Percentiles rank a stretch among this genome's conserved stretches.
Conservation (phyloP, 2,329 filamentous ascomycete genomes). For the Madurella fahalii region DNA sequence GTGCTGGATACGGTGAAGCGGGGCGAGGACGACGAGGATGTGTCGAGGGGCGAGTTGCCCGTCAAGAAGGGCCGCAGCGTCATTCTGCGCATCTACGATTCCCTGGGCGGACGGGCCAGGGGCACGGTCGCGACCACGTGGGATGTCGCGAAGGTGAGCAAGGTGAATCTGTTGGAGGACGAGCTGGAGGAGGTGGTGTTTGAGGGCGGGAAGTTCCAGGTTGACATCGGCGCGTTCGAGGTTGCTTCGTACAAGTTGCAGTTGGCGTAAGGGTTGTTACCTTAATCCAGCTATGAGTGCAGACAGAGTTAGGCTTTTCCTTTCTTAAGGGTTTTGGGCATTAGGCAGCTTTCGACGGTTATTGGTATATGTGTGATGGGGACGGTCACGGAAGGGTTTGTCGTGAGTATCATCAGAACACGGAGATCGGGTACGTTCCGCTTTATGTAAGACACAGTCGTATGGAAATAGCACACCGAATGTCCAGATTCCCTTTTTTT, state of each 20-base stretch:
- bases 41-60: slow-evolving; percentile 56
- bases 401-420: too few relatives aligned
- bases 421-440: too few relatives aligned
- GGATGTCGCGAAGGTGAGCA: slow-evolving; percentile 71
- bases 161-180: slow-evolving; percentile 86
- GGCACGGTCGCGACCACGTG: slow-evolving; percentile 66
- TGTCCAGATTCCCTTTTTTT: too few relatives aligned
- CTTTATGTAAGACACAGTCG: too few relatives aligned
- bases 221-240: slow-evolving; percentile 76
- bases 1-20: slow-evolving; percentile 89
- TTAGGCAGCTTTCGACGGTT: too few relatives aligned
- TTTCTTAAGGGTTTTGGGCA: too few relatives aligned
- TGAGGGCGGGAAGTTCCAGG: slow-evolving; percentile 48
- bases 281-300: too few relatives aligned
- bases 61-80: slow-evolving; percentile 69
- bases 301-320: too few relatives aligned
- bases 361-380: not conserved
- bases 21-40: slow-evolving; percentile 80
- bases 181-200: slow-evolving; percentile 64
- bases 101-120: slow-evolving; percentile 73
- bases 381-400: not conserved
- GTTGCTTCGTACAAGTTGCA: slow-evolving; percentile 63
- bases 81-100: slow-evolving; percentile 82
- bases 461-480: too few relatives aligned
- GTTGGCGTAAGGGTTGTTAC: slow-evolving; percentile 14